Conservation (phyloP, 805 yeast species). For the Saccharomycopsis malanga region DNA sequence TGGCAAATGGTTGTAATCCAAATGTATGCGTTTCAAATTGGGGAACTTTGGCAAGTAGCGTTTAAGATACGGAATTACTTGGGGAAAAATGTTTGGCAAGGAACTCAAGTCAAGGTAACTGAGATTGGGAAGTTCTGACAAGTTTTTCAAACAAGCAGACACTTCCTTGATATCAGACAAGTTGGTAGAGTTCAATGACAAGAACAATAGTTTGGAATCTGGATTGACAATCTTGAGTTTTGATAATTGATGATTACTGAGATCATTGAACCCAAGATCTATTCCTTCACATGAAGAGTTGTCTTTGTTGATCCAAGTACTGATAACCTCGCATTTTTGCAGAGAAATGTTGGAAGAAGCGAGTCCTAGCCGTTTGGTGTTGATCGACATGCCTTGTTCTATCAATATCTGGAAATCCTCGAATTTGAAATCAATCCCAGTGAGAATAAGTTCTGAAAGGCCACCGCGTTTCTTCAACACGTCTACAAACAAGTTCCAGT, state of each 20-base stretch:
- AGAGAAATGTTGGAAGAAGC: slow-evolving; percentile 63
- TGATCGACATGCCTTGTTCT: slow-evolving; percentile 44
- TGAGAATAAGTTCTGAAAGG: slow-evolving; percentile 68
- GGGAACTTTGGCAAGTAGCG: slow-evolving; percentile 64
- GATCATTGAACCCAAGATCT: slow-evolving; percentile 79
- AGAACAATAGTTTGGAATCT: slow-evolving; percentile 33
- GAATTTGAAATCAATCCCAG: slow-evolving; percentile 65
- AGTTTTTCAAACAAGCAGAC: slow-evolving; percentile 40
- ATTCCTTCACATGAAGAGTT: slow-evolving; percentile 51
- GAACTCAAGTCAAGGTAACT: slow-evolving; percentile 71
- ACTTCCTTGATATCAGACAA: slow-evolving; percentile 46
- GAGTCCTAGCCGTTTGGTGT: slow-evolving; percentile 60
- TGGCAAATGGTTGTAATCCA: slow-evolving; percentile 60
- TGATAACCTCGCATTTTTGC: slow-evolving; percentile 50
- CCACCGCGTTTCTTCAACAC: slow-evolving; percentile 66
- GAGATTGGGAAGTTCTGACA: slow-evolving; percentile 48
- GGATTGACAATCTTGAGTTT: slow-evolving; percentile 21
- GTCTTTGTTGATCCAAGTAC: slow-evolving; percentile 47
- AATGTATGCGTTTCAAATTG: slow-evolving; percentile 54
- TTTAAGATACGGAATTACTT: slow-evolving; percentile 48
- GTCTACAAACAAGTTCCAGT: slow-evolving; percentile 73
- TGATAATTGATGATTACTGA: slow-evolving; percentile 31
- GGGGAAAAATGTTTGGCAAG: slow-evolving; percentile 61
- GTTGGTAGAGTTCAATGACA: slow-evolving; percentile 62
- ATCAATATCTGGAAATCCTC: slow-evolving; percentile 50